These are phyloP conservation scores for Colletotrichum gigasporum DNA, from an alignment of 2,329 filamentous ascomycete genomes.

Conservation along the genomic window DNA sequence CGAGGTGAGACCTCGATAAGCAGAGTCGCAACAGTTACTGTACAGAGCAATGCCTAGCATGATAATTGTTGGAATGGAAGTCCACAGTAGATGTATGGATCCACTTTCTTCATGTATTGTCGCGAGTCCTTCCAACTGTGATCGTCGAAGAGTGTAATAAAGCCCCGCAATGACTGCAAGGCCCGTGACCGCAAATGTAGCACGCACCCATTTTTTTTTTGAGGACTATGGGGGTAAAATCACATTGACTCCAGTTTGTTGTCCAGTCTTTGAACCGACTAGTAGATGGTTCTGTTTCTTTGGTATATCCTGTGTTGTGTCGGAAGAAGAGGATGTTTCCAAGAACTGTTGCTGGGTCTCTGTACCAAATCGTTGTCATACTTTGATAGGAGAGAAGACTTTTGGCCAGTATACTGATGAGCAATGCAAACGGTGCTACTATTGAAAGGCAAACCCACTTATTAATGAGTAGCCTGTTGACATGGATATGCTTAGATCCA, in stretches of 20 bases:
- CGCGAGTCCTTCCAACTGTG: background rate
- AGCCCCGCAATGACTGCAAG: background rate
- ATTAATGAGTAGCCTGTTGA: background rate
- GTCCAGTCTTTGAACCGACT: rapidly evolving
- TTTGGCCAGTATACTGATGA: background rate
- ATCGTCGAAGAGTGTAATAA: background rate
- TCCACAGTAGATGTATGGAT: background rate
- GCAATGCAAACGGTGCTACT: background rate
- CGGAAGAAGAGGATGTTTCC: background rate
- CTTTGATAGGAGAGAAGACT: background rate
- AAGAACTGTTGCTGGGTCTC: background rate
- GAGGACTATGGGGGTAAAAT: background rate
- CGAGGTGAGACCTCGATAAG: background rate
- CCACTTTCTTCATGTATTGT: background rate
- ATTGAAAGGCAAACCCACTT: background rate
- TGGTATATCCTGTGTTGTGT: background rate
- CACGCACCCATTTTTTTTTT: background rate
- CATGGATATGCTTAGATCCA: background rate
- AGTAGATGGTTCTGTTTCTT: rapidly evolving
- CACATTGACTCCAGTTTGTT: background rate
- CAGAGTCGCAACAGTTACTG: background rate
- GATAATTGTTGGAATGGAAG: background rate
- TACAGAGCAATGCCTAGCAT: background rate
- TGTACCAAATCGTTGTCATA: background rate
- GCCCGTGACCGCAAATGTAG: background rate